Evolutionary conservation across 768 basidiomycete species (phyloP).

Genomic region (Clavaria fumosa): DNA sequence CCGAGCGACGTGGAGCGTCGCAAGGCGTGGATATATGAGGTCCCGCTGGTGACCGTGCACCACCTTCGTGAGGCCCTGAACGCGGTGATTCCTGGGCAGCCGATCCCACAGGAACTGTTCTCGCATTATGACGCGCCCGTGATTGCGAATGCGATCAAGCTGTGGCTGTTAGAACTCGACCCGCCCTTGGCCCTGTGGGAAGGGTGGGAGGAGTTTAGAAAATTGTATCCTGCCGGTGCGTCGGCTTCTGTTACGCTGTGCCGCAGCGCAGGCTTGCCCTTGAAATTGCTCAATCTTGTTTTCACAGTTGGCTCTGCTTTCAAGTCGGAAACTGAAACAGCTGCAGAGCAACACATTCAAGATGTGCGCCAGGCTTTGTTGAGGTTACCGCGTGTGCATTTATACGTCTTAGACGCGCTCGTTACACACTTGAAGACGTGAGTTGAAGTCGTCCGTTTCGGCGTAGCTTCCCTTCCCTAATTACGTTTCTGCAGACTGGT

Average conservation of each 20-base stretch:
- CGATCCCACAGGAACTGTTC: conserved; percentile 36
- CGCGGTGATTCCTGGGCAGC: conserved; percentile 39
- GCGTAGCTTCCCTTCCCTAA: neutral
- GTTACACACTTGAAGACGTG: conserved; percentile 63
- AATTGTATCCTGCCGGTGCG: conserved; percentile 69
- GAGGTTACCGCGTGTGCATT: conserved; percentile 61
- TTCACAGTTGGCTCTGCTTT: conserved; percentile 16
- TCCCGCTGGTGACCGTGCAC: conserved; percentile 70
- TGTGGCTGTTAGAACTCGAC: conserved; percentile 86
- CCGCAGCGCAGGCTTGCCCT: no score
- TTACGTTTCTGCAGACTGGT: conserved; percentile 36
- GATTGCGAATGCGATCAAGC: conserved; percentile 69
- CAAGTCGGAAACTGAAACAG: conserved; percentile 35
- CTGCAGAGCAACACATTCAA: conserved; percentile 45
- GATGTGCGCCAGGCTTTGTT: conserved; percentile 48
- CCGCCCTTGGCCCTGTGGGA: conserved; percentile 78
- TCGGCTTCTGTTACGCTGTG: no score
- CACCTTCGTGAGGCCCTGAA: conserved; percentile 78
- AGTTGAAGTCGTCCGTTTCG: no score
- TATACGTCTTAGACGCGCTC: conserved; percentile 66
- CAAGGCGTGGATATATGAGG: conserved; percentile 91
- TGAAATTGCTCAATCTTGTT: no score
- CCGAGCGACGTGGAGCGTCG: conserved; percentile 66
- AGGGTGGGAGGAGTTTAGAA: conserved; percentile 83
- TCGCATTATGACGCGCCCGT: conserved; percentile 74